Evolutionary conservation across 352 stramenopile species (phyloP).

Genomic region (Lagenidium giganteum): DNA sequence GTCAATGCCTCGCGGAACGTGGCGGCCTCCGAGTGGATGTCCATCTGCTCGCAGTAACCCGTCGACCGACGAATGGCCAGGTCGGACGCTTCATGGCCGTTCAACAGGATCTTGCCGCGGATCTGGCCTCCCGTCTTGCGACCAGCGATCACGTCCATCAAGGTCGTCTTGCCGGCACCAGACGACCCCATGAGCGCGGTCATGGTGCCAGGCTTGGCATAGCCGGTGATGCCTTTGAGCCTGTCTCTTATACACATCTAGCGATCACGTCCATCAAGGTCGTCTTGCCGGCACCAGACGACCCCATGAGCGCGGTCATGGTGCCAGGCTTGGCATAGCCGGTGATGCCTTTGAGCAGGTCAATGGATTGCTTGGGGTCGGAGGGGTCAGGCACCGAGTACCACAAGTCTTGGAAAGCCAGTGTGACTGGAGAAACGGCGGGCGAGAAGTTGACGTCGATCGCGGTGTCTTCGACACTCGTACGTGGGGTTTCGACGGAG

Average conservation of each 20-base stretch:
- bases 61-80: slow-evolving; percentile 18
- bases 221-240: slow-evolving; percentile 29
- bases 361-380: slow-evolving; percentile 33
- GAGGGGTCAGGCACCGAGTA: slow-evolving; percentile 23
- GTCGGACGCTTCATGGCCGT: slow-evolving; percentile 7
- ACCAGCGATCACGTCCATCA: slow-evolving; percentile 89
- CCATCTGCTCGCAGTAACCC: slow-evolving; percentile 24
- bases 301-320: slow-evolving; percentile 16
- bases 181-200: slow-evolving; percentile 39
- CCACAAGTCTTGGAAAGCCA: slow-evolving; percentile 15
- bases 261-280: slow-evolving; percentile 31
- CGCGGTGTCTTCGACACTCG: background rate
- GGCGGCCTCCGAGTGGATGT: slow-evolving; percentile 17
- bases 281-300: slow-evolving; percentile 22
- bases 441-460: slow-evolving; percentile 7
- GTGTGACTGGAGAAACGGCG: slow-evolving; percentile 21
- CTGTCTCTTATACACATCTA: slow-evolving; percentile 6
- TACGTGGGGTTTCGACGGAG: too few species aligned
- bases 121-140: slow-evolving; percentile 85
- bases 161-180: slow-evolving; percentile 83
- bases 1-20: slow-evolving; percentile 18
- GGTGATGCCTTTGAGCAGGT: slow-evolving; percentile 41
- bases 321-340: slow-evolving; percentile 11
- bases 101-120: slow-evolving; percentile 10
- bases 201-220: slow-evolving; percentile 27